Base-by-base conservation (phyloP, 352 stramenopile species). In the Phytophthora ramorum region DNA sequence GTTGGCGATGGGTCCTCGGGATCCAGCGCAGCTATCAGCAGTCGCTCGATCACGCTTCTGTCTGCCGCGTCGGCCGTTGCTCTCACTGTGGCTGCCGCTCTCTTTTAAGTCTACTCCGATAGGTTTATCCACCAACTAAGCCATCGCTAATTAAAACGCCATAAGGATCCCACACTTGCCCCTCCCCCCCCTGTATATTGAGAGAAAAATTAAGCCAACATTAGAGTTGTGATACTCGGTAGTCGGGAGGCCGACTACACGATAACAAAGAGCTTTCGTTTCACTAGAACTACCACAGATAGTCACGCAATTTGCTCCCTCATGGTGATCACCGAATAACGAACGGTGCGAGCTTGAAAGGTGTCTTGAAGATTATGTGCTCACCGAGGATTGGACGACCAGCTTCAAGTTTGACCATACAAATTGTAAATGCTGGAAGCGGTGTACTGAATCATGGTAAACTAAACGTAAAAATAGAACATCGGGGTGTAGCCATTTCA, bases 51-150 rank as follows among this genome's bases (percentile, higher is more conserved):
- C 12, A 56, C 56, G 45, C 45, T 63, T 20, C 34, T 63, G 16
- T 63, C 56, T 32, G 30, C 55, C 2, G 55, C 43, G 10, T 56
- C 45, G 32, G 45, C 44, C 35, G 24, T 56, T 34, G 44, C 52
- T 35, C 16, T 40, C 14, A 43, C 56, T 4, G 37, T 63, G 44
- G 16, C 41, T 63, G 43, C 55, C 32, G 20, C 43, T 17, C 43
- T 54, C 30, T 63, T 62, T 20, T 63, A 63, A 52, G 20, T 26
- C 17, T 47, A 40, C 32, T 47, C 20, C 17, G 43, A 62, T 52
- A 61, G 28, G 14, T 51, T 61, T 59, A 59, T 4, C 14, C 7
- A 40, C 40, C 10, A 12, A 52, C 16, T 45, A 45, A 44, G 30
- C 17, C 10, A 60, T 43, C 1, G 38, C 52, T 45, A 60, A 60